Base-by-base conservation (phyloP, 495 filamentous ascomycete genomes). In the Hypoxylon fuscum region DNA sequence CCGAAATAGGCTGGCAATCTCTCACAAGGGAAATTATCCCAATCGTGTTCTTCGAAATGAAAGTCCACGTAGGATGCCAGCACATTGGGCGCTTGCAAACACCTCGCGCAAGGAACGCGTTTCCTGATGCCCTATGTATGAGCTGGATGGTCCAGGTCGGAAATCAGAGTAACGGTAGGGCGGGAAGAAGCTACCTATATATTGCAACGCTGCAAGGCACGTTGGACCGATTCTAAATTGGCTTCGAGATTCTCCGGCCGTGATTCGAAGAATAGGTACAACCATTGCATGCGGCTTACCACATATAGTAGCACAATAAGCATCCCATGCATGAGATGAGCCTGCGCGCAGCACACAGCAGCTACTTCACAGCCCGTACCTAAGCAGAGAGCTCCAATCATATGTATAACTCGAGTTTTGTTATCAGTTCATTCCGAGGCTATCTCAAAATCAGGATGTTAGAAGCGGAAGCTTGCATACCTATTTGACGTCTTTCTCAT, bases 131-230 rank as follows among this genome's bases (percentile, higher is more conserved):
- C 58, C 56, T n/a, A n/a, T n/a, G n/a, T n/a, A n/a, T n/a, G n/a
- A n/a, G n/a, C n/a, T n/a, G n/a, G n/a, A n/a, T n/a, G n/a, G n/a
- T n/a, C n/a, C n/a, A n/a, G n/a, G n/a, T n/a, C n/a, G n/a, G n/a
- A n/a, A n/a, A n/a, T n/a, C 49, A 32, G 21, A 41, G 43, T 18
- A 43, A 27, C 29, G 35, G 48, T 12, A 48, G 23, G 48, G 42
- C 32, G 29, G 25, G 47, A 54, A 21, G 14, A 44, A 9, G 49
- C 15, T 29, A 54, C 43, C 54, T 38, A 14, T 40, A 54, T 53
- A 54, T 48, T 65, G 62, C 43, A 21, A 65, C 55, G 38, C 55
- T 59, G 55, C 62, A 49, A 65, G 17, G 42, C 38, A 51, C 38
- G 17, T 22, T 42, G 43, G 49, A 15, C 42, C 27, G 21, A 6